Evolutionary conservation across 257 asterid species (phyloP).

Genomic region (Salvia miltiorrhiza): DNA sequence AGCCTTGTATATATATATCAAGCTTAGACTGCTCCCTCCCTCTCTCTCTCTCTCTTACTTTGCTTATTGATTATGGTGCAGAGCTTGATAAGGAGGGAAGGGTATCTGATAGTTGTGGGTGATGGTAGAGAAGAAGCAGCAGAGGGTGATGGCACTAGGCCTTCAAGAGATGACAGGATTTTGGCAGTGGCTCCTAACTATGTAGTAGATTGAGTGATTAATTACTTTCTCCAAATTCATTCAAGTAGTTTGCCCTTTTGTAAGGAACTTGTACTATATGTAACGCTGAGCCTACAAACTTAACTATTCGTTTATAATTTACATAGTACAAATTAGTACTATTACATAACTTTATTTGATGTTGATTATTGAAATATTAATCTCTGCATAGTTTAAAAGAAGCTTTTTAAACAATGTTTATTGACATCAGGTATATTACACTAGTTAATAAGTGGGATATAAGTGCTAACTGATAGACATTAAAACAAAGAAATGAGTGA

Average conservation of each 20-base stretch:
- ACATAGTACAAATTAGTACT: too few species aligned
- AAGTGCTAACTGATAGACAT: too few species aligned
- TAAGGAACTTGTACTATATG: neutral
- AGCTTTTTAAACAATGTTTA: too few species aligned
- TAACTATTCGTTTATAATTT: too few species aligned
- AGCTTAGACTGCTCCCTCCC: neutral
- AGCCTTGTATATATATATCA: neutral
- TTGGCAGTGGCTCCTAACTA: conserved; percentile 90
- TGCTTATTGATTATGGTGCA: conserved; percentile 31
- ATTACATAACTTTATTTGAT: too few species aligned
- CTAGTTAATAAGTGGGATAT: too few species aligned
- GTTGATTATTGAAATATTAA: too few species aligned
- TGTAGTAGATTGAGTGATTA: conserved; percentile 46
- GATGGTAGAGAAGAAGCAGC: conserved; percentile 64
- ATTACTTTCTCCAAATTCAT: too few species aligned
- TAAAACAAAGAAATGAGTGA: too few species aligned
- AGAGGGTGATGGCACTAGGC: conserved; percentile 45
- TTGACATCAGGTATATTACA: too few species aligned
- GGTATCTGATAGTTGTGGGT: conserved; percentile 83
- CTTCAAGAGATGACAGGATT: conserved; percentile 75
- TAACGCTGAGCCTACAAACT: too few species aligned
- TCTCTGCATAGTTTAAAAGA: too few species aligned
- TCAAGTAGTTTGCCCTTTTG: neutral
- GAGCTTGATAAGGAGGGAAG: conserved; percentile 87
- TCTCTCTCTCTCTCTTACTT: neutral